These are phyloP conservation scores for Pestalotiopsis sp. DNA, from an alignment of 2,329 filamentous ascomycete genomes.

Conservation along the genomic window DNA sequence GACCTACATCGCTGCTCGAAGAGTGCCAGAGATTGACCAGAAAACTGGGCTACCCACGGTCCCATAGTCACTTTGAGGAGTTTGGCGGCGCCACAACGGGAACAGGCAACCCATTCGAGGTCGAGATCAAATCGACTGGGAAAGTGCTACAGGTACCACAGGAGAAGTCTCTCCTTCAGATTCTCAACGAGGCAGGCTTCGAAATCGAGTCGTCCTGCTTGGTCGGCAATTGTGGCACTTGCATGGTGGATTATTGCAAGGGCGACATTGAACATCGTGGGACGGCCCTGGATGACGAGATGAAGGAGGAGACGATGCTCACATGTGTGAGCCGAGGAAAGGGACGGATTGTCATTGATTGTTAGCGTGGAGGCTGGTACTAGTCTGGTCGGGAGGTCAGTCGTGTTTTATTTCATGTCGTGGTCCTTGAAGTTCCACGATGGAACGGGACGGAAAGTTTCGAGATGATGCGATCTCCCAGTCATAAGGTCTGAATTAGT, in stretches of 20 bases:
- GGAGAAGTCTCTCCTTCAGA: slow-evolving; percentile 32
- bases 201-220: slow-evolving; percentile 33
- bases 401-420: background rate
- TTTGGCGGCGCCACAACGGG: slow-evolving; percentile 28
- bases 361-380: slow-evolving; percentile 10
- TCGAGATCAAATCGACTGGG: slow-evolving; percentile 26
- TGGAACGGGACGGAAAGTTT: background rate
- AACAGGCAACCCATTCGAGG: slow-evolving; percentile 33
- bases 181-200: slow-evolving; percentile 34
- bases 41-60: slow-evolving; percentile 26
- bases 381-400: background rate
- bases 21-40: slow-evolving; percentile 21
- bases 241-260: slow-evolving; percentile 31
- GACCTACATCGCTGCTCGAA: slow-evolving; percentile 26
- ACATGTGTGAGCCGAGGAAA: slow-evolving; percentile 34
- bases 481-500: background rate
- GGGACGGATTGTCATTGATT: slow-evolving; percentile 28
- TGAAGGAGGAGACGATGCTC: slow-evolving; percentile 29
- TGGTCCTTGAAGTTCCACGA: background rate
- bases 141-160: slow-evolving; percentile 27
- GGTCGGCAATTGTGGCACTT: slow-evolving; percentile 33
- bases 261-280: slow-evolving; percentile 31
- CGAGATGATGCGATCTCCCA: background rate
- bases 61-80: slow-evolving; percentile 30
- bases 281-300: slow-evolving; percentile 29